Evolutionary conservation across 805 yeast genomes (phyloP).

Genomic region (Myxozyma monticola): DNA sequence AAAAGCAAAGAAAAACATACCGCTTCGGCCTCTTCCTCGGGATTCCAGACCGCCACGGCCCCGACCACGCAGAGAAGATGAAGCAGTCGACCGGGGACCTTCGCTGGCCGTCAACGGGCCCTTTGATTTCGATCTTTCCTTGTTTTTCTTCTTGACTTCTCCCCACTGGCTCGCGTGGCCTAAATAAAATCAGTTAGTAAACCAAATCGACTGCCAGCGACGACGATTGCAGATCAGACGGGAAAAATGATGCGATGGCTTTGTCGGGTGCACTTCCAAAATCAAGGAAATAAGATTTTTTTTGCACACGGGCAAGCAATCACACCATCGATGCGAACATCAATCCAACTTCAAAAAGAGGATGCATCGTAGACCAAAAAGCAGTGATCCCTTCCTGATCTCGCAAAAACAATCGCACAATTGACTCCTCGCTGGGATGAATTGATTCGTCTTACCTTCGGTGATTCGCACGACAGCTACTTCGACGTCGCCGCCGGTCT

Average conservation of each 20-base stretch:
- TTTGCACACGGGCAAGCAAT: no score
- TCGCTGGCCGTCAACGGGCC: conserved; percentile 21
- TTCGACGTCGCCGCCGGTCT: conserved; percentile 70
- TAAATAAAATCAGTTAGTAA: neutral
- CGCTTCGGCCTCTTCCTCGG: conserved; percentile 27
- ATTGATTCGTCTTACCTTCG: conserved; percentile 51
- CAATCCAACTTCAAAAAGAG: no score
- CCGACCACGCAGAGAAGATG: conserved; percentile 25
- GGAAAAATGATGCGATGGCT: no score
- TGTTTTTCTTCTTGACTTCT: conserved; percentile 67
- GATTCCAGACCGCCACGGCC: conserved; percentile 28
- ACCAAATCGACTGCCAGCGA: no score
- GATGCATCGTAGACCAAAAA: no score
- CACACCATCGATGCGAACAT: no score
- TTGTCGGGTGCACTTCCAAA: no score
- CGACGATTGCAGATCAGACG: no score
- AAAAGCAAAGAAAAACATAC: neutral
- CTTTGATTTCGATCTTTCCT: conserved; percentile 29
- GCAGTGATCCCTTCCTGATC: no score
- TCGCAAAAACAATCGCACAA: neutral
- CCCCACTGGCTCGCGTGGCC: conserved; percentile 91
- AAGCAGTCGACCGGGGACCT: conserved; percentile 6
- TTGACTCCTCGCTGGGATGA: no score
- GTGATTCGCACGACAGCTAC: conserved; percentile 83
- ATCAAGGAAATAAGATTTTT: no score